Conservation (phyloP, 352 stramenopile species). For the Pythium biforme region DNA sequence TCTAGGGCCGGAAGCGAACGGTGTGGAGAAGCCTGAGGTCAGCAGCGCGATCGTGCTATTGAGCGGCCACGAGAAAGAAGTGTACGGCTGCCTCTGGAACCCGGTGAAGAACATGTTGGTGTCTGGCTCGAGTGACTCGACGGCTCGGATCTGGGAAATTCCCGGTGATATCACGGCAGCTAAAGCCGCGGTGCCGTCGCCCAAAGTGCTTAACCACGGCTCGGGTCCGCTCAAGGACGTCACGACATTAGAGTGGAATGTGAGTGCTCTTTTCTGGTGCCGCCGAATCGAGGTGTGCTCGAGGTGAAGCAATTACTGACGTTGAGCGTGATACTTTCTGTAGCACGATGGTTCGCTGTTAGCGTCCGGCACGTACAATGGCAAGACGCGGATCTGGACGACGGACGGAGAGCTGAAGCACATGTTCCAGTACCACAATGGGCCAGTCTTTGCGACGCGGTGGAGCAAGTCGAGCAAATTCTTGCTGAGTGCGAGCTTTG, state of each 20-base stretch:
- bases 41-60: slow-evolving; percentile 66
- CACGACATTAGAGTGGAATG: slow-evolving; percentile 97
- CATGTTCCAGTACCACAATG: slow-evolving; percentile 82
- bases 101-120: slow-evolving; percentile 94
- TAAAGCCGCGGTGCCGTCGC: slow-evolving; percentile 35
- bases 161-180: slow-evolving; percentile 52
- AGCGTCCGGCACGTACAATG: slow-evolving; percentile 96
- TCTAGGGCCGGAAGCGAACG: slow-evolving; percentile 57
- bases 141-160: slow-evolving; percentile 93
- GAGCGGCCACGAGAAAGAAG: slow-evolving; percentile 86
- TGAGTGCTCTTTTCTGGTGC: slow-evolving; percentile 35
- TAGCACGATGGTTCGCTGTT: slow-evolving; percentile 89
- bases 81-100: slow-evolving; percentile 98
- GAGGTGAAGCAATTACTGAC: slow-evolving; percentile 23
- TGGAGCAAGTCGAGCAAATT: slow-evolving; percentile 80
- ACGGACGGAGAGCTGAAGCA: slow-evolving; percentile 79
- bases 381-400: slow-evolving; percentile 83
- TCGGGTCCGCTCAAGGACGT: slow-evolving; percentile 96
- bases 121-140: slow-evolving; percentile 95
- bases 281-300: background rate
- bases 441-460: slow-evolving; percentile 79
- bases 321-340: slow-evolving; percentile 12
- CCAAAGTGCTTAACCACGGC: slow-evolving; percentile 74
- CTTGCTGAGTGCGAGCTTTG: slow-evolving; percentile 78
- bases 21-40: slow-evolving; percentile 53